phyloP scores from a whole-genome alignment of 805 yeast species.

The Sugiyamaella valdiviana region DNA sequence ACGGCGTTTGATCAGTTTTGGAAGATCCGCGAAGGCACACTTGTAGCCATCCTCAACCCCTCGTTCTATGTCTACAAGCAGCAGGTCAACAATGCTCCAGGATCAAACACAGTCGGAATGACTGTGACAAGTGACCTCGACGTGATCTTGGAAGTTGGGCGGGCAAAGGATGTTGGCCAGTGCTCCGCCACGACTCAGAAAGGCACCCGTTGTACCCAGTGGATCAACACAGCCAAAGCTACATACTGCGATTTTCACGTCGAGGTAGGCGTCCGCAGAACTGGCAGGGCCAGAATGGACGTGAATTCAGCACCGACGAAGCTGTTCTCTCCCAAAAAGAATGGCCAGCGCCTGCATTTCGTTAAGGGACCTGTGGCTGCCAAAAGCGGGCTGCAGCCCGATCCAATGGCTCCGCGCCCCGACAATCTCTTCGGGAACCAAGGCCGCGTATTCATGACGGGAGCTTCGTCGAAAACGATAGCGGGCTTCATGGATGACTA shows the following conservation, averaged over 20 bases:
- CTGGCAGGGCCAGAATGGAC: constrained; percentile 67
- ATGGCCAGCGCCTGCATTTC: constrained; percentile 8
- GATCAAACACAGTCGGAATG: constrained; percentile 45
- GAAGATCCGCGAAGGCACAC: constrained; percentile 68
- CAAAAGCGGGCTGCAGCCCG: constrained; percentile 11
- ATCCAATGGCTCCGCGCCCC: too few species aligned
- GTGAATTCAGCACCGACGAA: constrained; percentile 52
- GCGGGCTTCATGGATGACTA: constrained; percentile 4
- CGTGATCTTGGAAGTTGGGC: constrained; percentile 67
- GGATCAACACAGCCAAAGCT: constrained; percentile 49
- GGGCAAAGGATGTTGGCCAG: constrained; percentile 56
- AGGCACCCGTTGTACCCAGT: constrained; percentile 50
- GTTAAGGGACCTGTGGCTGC: not conserved
- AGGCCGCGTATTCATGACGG: constrained; percentile 15
- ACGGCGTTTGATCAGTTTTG: constrained; percentile 63
- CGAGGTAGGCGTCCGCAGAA: constrained; percentile 47
- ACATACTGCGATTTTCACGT: constrained; percentile 68
- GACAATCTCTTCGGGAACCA: too few species aligned
- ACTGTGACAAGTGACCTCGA: constrained; percentile 45
- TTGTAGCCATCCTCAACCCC: constrained; percentile 74
- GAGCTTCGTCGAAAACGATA: not conserved
- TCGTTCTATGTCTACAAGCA: constrained; percentile 34
- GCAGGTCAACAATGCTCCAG: constrained; percentile 31
- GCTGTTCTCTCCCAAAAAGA: constrained; percentile 50
- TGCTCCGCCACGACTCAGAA: constrained; percentile 51